A percentile compares a stretch with the other conserved stretches of the same genome.
These are phyloP conservation scores for Podospora sp. DNA, from an alignment of 495 filamentous ascomycete genomes.

Conservation along the genomic window DNA sequence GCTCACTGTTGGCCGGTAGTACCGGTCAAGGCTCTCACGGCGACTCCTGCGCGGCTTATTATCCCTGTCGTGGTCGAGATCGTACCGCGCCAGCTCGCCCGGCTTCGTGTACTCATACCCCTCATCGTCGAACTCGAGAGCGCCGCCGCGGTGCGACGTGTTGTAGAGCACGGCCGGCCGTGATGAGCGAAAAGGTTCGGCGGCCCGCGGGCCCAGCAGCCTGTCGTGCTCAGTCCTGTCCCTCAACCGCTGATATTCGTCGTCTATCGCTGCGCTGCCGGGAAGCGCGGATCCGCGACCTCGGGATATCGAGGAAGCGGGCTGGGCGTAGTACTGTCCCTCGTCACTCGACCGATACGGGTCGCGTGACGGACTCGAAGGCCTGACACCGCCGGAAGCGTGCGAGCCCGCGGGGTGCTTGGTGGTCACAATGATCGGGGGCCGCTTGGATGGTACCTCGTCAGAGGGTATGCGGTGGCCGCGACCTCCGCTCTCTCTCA, in stretches of 20 bases:
- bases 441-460: conserved; percentile 43
- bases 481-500: conserved; percentile 40
- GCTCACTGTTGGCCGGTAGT: conserved; percentile 67
- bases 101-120: conserved; percentile 75
- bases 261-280: conserved; percentile 43
- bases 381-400: conserved; percentile 33
- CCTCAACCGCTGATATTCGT: conserved; percentile 47
- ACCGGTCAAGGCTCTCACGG: conserved; percentile 56
- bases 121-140: conserved; percentile 63
- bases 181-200: conserved; percentile 43
- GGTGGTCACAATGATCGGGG: conserved; percentile 51
- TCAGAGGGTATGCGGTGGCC: conserved; percentile 42
- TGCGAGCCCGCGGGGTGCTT: conserved; percentile 26
- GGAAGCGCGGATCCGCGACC: conserved; percentile 32
- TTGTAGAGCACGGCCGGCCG: conserved; percentile 40
- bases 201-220: conserved; percentile 32
- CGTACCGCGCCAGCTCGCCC: conserved; percentile 67
- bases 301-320: conserved; percentile 51
- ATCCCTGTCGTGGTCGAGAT: conserved; percentile 53
- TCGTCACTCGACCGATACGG: conserved; percentile 54
- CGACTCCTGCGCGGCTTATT: conserved; percentile 41
- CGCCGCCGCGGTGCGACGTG: conserved; percentile 34
- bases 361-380: conserved; percentile 50
- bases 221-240: conserved; percentile 49
- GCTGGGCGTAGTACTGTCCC: conserved; percentile 51